A percentile compares a stretch with the other conserved stretches of the same genome.
These are phyloP conservation scores for Ophiorrhiza pumila DNA, from an alignment of 257 asterid species.

Conservation along the genomic window DNA sequence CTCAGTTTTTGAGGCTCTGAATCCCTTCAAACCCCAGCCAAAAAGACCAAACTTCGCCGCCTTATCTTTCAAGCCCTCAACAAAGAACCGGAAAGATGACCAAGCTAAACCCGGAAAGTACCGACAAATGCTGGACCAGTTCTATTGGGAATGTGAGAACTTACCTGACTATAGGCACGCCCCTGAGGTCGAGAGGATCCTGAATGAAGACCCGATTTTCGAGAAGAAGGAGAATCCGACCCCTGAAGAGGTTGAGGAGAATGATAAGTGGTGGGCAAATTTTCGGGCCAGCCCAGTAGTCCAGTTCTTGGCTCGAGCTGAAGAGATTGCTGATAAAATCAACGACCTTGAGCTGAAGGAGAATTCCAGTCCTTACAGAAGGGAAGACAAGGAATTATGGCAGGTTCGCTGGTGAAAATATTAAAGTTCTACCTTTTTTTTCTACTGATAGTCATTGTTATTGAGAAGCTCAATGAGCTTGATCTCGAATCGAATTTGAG, in stretches of 20 bases:
- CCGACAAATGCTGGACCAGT: slow-evolving; percentile 66
- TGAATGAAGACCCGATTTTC: slow-evolving; percentile 59
- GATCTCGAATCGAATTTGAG: neutral
- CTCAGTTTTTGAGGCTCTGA: slow-evolving; percentile 27
- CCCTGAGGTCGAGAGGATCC: slow-evolving; percentile 70
- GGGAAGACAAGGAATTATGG: slow-evolving; percentile 79
- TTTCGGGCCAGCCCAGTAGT: slow-evolving; percentile 65
- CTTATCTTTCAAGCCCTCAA: slow-evolving; percentile 48
- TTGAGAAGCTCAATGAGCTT: neutral
- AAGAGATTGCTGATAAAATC: slow-evolving; percentile 72
- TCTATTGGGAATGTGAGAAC: slow-evolving; percentile 83
- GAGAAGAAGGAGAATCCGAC: slow-evolving; percentile 80
- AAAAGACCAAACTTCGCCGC: slow-evolving; percentile 64
- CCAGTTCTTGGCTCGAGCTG: slow-evolving; percentile 70
- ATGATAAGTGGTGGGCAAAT: slow-evolving; percentile 73
- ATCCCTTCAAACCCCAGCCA: slow-evolving; percentile 47
- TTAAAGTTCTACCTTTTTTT: neutral
- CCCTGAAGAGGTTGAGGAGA: slow-evolving; percentile 73
- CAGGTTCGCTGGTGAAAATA: slow-evolving; percentile 36
- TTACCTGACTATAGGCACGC: slow-evolving; percentile 68
- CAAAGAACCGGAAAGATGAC: slow-evolving; percentile 38
- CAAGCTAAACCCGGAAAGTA: slow-evolving; percentile 56
- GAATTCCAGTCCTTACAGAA: slow-evolving; percentile 60
- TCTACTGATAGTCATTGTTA: neutral
- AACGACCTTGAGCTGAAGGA: slow-evolving; percentile 70